Evolutionary conservation across 495 filamentous ascomycete genomes (phyloP).

Genomic region (Xylaria palmicola): DNA sequence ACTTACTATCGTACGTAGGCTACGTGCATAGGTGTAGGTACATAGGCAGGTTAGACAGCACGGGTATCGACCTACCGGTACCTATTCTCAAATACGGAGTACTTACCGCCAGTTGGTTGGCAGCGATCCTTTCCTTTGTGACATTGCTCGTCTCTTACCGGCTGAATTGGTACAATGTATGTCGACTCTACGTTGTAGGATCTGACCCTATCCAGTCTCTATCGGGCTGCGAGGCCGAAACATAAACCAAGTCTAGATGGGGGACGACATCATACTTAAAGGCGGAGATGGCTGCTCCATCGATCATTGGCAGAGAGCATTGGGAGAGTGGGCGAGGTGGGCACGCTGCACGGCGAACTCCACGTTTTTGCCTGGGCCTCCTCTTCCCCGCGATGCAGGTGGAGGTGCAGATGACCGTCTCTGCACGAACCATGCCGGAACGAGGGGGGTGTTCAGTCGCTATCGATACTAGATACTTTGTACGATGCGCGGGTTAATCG

Average conservation of each 20-base stretch:
- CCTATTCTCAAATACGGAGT: not conserved
- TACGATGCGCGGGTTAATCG: no score
- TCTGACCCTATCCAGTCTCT: not conserved
- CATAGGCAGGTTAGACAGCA: no score
- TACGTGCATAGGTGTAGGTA: no score
- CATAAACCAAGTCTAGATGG: not conserved
- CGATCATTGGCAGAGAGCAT: slow-evolving; percentile 11
- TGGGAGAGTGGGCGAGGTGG: slow-evolving; percentile 6
- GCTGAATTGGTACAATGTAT: no score
- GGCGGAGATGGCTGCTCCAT: not conserved
- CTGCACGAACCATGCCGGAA: slow-evolving; percentile 27
- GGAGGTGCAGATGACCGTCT: slow-evolving; percentile 35
- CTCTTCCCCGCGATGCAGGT: slow-evolving; percentile 32
- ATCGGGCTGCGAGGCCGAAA: not conserved
- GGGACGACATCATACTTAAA: slow-evolving; percentile 7
- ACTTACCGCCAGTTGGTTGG: not conserved
- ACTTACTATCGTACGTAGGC: not conserved
- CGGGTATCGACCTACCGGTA: no score
- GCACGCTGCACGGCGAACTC: slow-evolving; percentile 27
- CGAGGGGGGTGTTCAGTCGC: slow-evolving; percentile 20
- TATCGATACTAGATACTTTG: not conserved
- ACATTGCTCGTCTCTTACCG: no score
- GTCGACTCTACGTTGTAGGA: slow-evolving; percentile 5
- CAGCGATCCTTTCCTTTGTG: not conserved
- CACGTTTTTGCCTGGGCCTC: slow-evolving; percentile 33